These are phyloP conservation scores for Arthrinium puccinioides DNA, from an alignment of 2,329 filamentous ascomycete genomes.

Conservation along the genomic window DNA sequence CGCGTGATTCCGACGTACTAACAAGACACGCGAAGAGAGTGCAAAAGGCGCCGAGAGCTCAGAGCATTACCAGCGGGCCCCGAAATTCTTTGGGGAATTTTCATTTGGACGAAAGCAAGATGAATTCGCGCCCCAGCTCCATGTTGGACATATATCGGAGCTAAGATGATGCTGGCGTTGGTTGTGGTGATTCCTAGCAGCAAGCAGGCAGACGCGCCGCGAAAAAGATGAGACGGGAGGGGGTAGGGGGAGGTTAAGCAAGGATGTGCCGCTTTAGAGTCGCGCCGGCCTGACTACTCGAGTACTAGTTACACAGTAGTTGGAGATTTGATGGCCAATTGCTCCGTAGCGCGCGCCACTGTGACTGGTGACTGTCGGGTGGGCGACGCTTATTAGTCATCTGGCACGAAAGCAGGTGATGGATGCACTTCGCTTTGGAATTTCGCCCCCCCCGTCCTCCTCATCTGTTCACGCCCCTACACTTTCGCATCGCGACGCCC, in stretches of 20 bases:
- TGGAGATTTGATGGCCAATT: constrained; percentile 2
- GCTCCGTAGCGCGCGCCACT: not conserved
- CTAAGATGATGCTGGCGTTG: constrained; percentile 4
- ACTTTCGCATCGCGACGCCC: not conserved
- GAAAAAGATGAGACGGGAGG: constrained; percentile 2
- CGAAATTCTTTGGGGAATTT: constrained; percentile 12
- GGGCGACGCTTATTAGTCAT: too few species aligned
- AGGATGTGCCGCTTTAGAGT: not conserved
- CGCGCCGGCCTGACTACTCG: not conserved
- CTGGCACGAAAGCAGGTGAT: constrained; percentile 6
- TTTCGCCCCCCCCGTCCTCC: not conserved
- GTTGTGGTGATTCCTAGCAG: too few species aligned
- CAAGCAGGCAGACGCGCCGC: constrained; percentile 25
- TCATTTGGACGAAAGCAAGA: constrained; percentile 15
- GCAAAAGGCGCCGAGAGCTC: constrained; percentile 14
- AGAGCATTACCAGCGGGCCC: constrained; percentile 21
- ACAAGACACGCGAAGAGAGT: constrained; percentile 1
- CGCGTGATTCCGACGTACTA: not conserved
- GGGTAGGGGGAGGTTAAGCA: constrained; percentile 2
- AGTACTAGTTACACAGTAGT: not conserved
- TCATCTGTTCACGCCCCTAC: constrained; percentile 2
- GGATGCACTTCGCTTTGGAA: too few species aligned
- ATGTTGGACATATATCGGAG: constrained; percentile 17
- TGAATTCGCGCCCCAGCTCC: constrained; percentile 15
- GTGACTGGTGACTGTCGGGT: too few species aligned